Evolutionary conservation across 768 basidiomycete genomes (phyloP).

Genomic region (Agaricus subrufescens): DNA sequence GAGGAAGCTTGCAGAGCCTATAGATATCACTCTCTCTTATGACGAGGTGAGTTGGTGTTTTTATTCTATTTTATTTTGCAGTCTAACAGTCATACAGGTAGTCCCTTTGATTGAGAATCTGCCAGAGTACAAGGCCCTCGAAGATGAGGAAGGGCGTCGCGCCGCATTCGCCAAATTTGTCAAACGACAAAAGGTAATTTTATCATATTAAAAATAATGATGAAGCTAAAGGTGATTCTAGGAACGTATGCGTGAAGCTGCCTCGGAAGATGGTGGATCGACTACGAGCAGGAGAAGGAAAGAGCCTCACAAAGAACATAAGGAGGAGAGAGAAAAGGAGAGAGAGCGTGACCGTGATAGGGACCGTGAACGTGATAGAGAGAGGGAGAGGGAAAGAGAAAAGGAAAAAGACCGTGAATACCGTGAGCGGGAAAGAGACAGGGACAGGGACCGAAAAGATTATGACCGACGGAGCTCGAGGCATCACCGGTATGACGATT

Average conservation of each 20-base stretch:
- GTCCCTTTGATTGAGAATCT: constrained; percentile 76
- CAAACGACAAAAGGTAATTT: constrained; percentile 79
- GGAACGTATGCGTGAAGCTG: constrained; percentile 74
- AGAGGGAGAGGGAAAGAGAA: constrained; percentile 32
- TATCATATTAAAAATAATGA: background rate
- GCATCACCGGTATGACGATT: constrained; percentile 48
- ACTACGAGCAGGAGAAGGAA: constrained; percentile 78
- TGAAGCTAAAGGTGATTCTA: constrained; percentile 19
- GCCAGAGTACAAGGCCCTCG: constrained; percentile 81
- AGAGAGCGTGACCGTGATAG: constrained; percentile 26
- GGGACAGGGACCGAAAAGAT: constrained; percentile 27
- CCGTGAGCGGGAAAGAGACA: constrained; percentile 31
- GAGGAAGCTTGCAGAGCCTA: constrained; percentile 79
- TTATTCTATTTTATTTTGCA: background rate
- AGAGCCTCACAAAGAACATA: constrained; percentile 56
- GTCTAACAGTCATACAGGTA: constrained; percentile 37
- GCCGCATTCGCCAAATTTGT: constrained; percentile 85
- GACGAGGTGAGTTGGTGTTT: constrained; percentile 59
- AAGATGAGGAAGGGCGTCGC: constrained; percentile 81
- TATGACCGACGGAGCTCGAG: constrained; percentile 38
- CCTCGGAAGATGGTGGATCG: constrained; percentile 82
- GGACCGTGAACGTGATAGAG: constrained; percentile 28
- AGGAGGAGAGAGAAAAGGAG: constrained; percentile 39
- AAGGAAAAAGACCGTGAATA: constrained; percentile 29
- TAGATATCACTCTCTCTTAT: constrained; percentile 72